Conservation (phyloP, 1,284 basidiomycete genomes). For the Cutaneotrichosporon spelunceum region DNA sequence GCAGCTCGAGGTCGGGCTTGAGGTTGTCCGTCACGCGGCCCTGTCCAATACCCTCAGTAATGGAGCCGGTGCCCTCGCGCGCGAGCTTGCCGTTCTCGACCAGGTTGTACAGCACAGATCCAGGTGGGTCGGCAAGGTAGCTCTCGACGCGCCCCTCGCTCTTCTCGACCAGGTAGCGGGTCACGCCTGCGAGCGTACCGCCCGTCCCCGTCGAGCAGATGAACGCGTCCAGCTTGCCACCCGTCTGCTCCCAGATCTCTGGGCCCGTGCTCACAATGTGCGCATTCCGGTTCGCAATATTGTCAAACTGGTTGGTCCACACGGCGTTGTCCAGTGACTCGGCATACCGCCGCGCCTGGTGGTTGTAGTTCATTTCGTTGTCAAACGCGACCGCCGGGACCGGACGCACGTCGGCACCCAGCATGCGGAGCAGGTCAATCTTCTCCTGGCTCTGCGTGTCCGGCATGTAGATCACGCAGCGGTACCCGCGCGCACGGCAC, state of each 20-base stretch:
- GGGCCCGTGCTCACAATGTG: slow-evolving; percentile 92
- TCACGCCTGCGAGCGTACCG: slow-evolving; percentile 87
- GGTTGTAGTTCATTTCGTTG: slow-evolving; percentile 96
- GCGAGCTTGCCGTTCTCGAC: slow-evolving; percentile 77
- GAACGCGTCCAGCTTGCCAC: slow-evolving; percentile 80
- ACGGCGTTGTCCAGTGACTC: slow-evolving; percentile 79
- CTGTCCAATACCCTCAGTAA: slow-evolving; percentile 99
- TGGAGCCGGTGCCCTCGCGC: slow-evolving; percentile 74
- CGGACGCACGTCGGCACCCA: slow-evolving; percentile 92
- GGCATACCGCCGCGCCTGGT: slow-evolving; percentile 90
- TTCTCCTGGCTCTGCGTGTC: slow-evolving; percentile 96
- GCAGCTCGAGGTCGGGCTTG: slow-evolving; percentile 71
- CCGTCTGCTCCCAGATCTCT: slow-evolving; percentile 91
- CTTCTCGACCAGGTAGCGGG: slow-evolving; percentile 80
- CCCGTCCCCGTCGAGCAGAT: slow-evolving; percentile 93
- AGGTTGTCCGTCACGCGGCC: slow-evolving; percentile 95
- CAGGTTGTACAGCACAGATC: slow-evolving; percentile 85
- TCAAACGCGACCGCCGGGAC: slow-evolving; percentile 97
- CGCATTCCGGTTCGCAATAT: slow-evolving; percentile 79
- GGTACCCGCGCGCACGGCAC: slow-evolving; percentile 88
- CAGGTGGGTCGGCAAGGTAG: slow-evolving; percentile 95
- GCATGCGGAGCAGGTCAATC: slow-evolving; percentile 93
- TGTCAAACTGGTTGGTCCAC: slow-evolving; percentile 99
- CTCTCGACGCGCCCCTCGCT: slow-evolving; percentile 76
- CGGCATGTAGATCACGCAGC: slow-evolving; percentile 99